A percentile compares a stretch with the other conserved stretches of the same genome.
These are phyloP conservation scores for Sporothrix phasma DNA, from an alignment of 2,329 filamentous ascomycete genomes.

Conservation along the genomic window DNA sequence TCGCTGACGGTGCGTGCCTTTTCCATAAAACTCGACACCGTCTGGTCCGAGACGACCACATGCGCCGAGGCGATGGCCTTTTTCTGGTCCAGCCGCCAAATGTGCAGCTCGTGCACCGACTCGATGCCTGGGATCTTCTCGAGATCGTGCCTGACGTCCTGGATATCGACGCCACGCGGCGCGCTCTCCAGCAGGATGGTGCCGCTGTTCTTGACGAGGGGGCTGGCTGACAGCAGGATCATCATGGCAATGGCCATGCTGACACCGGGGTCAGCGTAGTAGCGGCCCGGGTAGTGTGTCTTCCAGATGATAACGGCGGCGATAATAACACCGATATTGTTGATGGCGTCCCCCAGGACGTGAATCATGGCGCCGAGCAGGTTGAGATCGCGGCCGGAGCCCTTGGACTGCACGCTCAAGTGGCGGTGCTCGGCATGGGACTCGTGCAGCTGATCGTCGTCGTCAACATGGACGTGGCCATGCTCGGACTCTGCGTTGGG, in stretches of 20 bases:
- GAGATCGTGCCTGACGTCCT: constrained; percentile 58
- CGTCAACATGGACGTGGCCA: constrained; percentile 19
- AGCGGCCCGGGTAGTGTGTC: constrained; percentile 44
- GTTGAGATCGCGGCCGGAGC: constrained; percentile 49
- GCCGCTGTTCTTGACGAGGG: constrained; percentile 52
- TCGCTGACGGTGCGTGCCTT: constrained; percentile 53
- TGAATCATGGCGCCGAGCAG: constrained; percentile 63
- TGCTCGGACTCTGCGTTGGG: constrained; percentile 14
- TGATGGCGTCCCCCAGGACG: constrained; percentile 61
- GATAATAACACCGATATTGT: constrained; percentile 66
- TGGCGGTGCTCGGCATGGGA: constrained; percentile 43
- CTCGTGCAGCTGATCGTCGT: constrained; percentile 18
- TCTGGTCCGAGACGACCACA: constrained; percentile 49
- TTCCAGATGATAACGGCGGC: constrained; percentile 62
- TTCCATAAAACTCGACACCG: constrained; percentile 47
- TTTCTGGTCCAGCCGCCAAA: constrained; percentile 63
- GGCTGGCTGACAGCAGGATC: constrained; percentile 55
- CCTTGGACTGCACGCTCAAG: constrained; percentile 24
- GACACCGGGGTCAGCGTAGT: constrained; percentile 62
- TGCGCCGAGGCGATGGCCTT: constrained; percentile 63
- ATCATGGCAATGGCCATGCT: constrained; percentile 63
- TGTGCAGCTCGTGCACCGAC: constrained; percentile 61
- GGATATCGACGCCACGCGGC: constrained; percentile 47
- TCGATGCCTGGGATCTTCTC: constrained; percentile 58
- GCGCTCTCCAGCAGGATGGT: constrained; percentile 58